Evolutionary conservation across 148 eudicot genomes (phyloP).

Genomic region (Pouteria glomerata): DNA sequence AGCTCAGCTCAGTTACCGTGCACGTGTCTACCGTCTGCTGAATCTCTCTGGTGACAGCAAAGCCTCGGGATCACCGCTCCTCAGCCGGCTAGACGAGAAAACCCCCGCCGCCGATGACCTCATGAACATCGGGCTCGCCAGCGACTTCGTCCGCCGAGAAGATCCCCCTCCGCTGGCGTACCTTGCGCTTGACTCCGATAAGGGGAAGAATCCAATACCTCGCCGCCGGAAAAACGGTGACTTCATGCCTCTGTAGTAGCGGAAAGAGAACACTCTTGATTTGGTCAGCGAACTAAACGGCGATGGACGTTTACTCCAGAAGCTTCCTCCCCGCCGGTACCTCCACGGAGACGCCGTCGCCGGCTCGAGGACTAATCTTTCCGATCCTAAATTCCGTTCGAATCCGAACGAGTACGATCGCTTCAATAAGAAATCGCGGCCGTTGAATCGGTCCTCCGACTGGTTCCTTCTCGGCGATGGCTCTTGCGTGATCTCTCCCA

Average conservation of each 20-base stretch:
- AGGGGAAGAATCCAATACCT: slow-evolving; percentile 36
- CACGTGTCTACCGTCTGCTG: slow-evolving; percentile 34
- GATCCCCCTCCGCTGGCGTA: slow-evolving; percentile 41
- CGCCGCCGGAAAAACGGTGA: slow-evolving; percentile 70
- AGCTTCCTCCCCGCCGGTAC: slow-evolving; percentile 43
- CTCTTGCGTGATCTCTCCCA: slow-evolving; percentile 35
- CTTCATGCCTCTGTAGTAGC: slow-evolving; percentile 56
- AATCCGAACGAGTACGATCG: slow-evolving; percentile 88
- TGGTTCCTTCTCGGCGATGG: slow-evolving; percentile 22
- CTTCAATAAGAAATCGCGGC: slow-evolving; percentile 48
- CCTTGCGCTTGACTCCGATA: slow-evolving; percentile 60
- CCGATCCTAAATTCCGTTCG: slow-evolving; percentile 66
- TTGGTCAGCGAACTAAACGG: slow-evolving; percentile 56
- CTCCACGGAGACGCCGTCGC: slow-evolving; percentile 73
- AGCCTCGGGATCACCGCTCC: slow-evolving; percentile 89
- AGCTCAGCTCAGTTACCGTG: too few relatives aligned
- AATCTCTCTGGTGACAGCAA: slow-evolving; percentile 86
- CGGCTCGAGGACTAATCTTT: slow-evolving; percentile 49
- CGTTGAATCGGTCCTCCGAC: slow-evolving; percentile 37
- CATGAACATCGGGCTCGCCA: slow-evolving; percentile 63
- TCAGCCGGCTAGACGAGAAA: slow-evolving; percentile 60
- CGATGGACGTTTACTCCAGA: slow-evolving; percentile 70
- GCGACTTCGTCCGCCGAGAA: slow-evolving; percentile 43
- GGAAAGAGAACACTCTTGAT: slow-evolving; percentile 61
- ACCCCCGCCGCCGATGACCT: slow-evolving; percentile 31